Conservation (phyloP, 495 filamentous ascomycete genomes). For the Monascus purpureus region DNA sequence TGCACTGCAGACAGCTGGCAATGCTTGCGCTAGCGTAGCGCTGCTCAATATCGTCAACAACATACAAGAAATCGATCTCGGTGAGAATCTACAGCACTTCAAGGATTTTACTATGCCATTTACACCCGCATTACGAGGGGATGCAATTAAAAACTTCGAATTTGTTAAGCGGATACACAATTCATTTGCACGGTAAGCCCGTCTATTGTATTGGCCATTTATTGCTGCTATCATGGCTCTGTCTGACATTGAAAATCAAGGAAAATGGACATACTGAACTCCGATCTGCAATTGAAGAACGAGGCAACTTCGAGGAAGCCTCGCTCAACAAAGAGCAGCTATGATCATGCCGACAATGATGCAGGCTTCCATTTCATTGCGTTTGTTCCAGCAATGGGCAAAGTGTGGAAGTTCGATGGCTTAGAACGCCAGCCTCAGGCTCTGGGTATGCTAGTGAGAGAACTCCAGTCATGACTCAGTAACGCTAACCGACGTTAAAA, state of each 20-base stretch:
- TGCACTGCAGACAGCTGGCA: constrained; percentile 47
- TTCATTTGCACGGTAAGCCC: constrained; percentile 60
- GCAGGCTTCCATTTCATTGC: constrained; percentile 75
- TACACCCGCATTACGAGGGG: constrained; percentile 57
- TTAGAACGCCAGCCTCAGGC: constrained; percentile 58
- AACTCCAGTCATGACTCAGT: constrained; percentile 1
- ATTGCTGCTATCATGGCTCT: no score
- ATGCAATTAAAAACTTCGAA: constrained; percentile 56
- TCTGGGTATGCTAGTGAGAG: constrained; percentile 38
- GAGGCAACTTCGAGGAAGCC: constrained; percentile 38
- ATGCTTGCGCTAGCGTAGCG: constrained; percentile 81
- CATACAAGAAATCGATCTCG: constrained; percentile 46
- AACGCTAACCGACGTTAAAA: constrained; percentile 3
- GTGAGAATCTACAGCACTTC: constrained; percentile 51
- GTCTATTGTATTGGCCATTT: neutral
- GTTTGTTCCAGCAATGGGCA: constrained; percentile 61
- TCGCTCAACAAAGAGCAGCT: constrained; percentile 16
- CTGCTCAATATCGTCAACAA: constrained; percentile 90
- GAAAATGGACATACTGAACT: constrained; percentile 66
- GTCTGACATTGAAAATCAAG: constrained; percentile 15
- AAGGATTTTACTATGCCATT: constrained; percentile 55
- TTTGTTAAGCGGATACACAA: constrained; percentile 77
- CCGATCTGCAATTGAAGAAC: constrained; percentile 54
- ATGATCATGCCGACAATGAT: constrained; percentile 32
- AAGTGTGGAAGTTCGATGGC: constrained; percentile 85